phyloP scores from a whole-genome alignment of 306 rosid genomes.

The Vigna trinervia region DNA sequence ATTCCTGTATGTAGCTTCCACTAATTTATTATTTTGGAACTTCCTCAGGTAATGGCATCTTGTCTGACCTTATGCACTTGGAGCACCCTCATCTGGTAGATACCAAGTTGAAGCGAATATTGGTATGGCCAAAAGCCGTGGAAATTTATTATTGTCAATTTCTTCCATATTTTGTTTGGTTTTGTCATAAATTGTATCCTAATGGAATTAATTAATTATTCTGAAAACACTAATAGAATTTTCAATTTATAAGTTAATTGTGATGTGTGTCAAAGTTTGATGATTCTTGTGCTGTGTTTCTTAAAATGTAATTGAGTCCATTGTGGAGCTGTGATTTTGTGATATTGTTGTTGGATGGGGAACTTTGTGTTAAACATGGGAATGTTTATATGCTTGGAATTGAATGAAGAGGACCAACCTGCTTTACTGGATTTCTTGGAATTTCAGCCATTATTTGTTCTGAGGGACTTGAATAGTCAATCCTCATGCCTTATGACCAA shows the following conservation, averaged over 20 bases:
- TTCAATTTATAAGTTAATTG: slow-evolving; percentile 19
- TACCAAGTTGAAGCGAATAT: slow-evolving; percentile 76
- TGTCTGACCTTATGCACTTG: slow-evolving; percentile 56
- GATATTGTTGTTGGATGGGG: slow-evolving; percentile 19
- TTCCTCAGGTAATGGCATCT: slow-evolving; percentile 60
- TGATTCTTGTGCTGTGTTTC: slow-evolving; percentile 19
- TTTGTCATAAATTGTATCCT: slow-evolving; percentile 32
- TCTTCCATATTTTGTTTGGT: slow-evolving; percentile 22
- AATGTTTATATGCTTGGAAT: slow-evolving; percentile 14
- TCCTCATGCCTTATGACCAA: neutral
- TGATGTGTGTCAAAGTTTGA: slow-evolving; percentile 2
- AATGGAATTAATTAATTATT: slow-evolving; percentile 33
- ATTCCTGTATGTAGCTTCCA: slow-evolving; percentile 30
- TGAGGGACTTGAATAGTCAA: neutral
- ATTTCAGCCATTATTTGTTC: slow-evolving; percentile 14
- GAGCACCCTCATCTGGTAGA: slow-evolving; percentile 64
- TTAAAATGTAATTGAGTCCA: slow-evolving; percentile 19
- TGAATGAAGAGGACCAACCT: slow-evolving; percentile 22
- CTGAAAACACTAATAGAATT: slow-evolving; percentile 25
- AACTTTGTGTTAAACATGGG: slow-evolving; percentile 21
- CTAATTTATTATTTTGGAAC: slow-evolving; percentile 41
- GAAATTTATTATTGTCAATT: slow-evolving; percentile 29
- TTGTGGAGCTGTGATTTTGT: slow-evolving; percentile 5
- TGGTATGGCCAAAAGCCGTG: slow-evolving; percentile 64
- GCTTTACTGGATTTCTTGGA: slow-evolving; percentile 28